phyloP scores from a whole-genome alignment of 306 rosid genomes.

The Inga leiocalycina region DNA sequence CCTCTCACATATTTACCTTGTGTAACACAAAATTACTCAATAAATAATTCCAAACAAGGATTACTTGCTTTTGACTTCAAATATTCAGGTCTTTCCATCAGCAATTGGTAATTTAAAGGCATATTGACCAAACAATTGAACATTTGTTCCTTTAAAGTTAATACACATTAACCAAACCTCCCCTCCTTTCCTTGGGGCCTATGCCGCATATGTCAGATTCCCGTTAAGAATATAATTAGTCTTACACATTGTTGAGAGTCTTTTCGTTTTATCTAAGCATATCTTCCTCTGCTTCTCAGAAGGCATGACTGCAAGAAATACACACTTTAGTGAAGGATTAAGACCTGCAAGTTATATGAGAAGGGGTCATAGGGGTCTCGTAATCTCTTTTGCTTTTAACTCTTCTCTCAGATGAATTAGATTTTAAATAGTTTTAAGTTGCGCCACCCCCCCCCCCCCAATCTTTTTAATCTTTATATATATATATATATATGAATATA shows the following conservation, averaged over 20 bases:
- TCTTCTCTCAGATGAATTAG: not conserved
- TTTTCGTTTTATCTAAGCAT: slow-evolving; percentile 5
- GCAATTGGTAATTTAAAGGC: slow-evolving; percentile 12
- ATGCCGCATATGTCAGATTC: not conserved
- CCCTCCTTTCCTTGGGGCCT: not conserved
- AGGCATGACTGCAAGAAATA: slow-evolving; percentile 4
- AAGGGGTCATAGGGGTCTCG: not conserved
- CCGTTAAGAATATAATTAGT: not conserved
- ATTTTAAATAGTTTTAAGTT: not conserved
- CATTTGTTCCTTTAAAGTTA: not conserved
- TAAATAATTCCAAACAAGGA: too few relatives aligned
- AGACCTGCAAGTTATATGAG: slow-evolving; percentile 2
- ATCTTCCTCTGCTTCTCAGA: slow-evolving; percentile 9
- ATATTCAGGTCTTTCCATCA: slow-evolving; percentile 4
- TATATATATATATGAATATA: not conserved
- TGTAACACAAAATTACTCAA: too few relatives aligned
- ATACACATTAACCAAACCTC: not conserved
- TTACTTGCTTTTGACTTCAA: not conserved
- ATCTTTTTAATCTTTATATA: not conserved
- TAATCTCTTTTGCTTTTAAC: not conserved
- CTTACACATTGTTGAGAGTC: not conserved
- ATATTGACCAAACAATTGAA: not conserved
- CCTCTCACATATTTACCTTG: too few relatives aligned
- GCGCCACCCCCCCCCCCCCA: too few relatives aligned
- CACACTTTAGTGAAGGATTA: not conserved